Evolutionary conservation across 345 rosid genomes (phyloP), one percentile per base, ranked within the genome.

Genomic region (Syzygium aqueum): DNA sequence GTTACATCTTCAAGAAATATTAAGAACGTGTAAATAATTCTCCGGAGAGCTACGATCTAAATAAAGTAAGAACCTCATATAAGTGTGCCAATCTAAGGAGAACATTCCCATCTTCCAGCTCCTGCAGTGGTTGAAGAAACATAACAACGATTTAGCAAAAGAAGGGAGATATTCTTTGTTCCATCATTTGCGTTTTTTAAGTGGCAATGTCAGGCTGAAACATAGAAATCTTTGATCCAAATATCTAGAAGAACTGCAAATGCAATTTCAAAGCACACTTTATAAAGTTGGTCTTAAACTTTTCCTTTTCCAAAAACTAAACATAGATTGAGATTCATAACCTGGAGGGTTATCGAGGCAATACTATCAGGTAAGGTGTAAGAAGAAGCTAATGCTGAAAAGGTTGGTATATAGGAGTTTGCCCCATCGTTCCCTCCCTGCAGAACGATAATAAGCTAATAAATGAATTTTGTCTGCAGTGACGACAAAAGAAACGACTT

Each of bases 41-140:
- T 67, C 30, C 17, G 22, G 77, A 63, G 40, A 63, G 43, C 12
- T 8, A 30, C 43, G 43, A 67, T 67, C 78, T 67, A 30, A 67
- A 67, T 63, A 53, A 63, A 86, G 87, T 73, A 12, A n/a, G 82
- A 87, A 96, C 99, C 99, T 97, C 96, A 4, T 92, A 96, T 86
- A 96, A 87, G 92, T 97, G 99, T 15, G 99, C 99, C 77, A 97
- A 88, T 52, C 99, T 96, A 51, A 97, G 91, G 84, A 97, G 97
- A 87, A 94, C 93, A 57, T 92, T 93, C 85, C 98, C 95, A 88
- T 90, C 94, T 80, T 94, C 95, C 88, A 97, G 93, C 88, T 96
- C 98, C 99, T 96, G 95, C 37, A 84, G 78, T 73, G 28, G 53
- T 85, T 30, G 43, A 88, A 57, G 46, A 67, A 77, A 49, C 59